These are phyloP conservation scores for Silene latifolia DNA, from an alignment of 148 eudicot genomes.

Conservation along the genomic window DNA sequence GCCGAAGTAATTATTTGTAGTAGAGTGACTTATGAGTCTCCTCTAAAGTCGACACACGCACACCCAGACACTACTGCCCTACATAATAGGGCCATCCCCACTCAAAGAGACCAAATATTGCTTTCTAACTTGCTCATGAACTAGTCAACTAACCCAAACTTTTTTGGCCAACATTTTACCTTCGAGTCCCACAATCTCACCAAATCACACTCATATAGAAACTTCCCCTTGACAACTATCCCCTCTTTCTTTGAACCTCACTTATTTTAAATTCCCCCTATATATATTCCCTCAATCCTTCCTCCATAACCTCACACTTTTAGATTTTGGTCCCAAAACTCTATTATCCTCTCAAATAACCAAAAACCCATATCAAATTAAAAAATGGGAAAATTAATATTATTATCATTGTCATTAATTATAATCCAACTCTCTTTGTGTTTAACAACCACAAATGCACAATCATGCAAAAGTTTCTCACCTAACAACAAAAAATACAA, in stretches of 20 bases:
- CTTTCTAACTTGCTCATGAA: constrained; percentile 12
- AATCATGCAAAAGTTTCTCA: constrained; percentile 31
- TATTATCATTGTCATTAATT: constrained; percentile 17
- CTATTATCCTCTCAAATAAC: background rate
- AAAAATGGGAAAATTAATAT: constrained; percentile 13
- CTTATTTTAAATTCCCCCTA: background rate
- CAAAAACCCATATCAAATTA: background rate
- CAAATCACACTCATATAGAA: constrained; percentile 19
- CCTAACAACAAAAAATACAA: constrained; percentile 39
- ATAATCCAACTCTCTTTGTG: background rate
- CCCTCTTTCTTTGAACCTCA: background rate
- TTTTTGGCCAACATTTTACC: background rate
- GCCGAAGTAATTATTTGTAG: too few relatives aligned
- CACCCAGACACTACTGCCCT: too few relatives aligned
- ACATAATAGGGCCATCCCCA: constrained; percentile 5
- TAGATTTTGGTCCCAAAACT: background rate
- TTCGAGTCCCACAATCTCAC: constrained; percentile 1
- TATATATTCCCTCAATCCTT: constrained; percentile 1
- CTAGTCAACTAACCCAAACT: constrained; percentile 23
- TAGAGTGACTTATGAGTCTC: too few relatives aligned
- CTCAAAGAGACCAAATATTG: background rate
- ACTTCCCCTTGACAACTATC: constrained; percentile 18
- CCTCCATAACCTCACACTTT: background rate
- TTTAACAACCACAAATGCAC: constrained; percentile 7
- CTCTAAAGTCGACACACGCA: too few relatives aligned